Evolutionary conservation across 78 protist species (phyloP).

Genomic region (Creolimax fragrantissima): DNA sequence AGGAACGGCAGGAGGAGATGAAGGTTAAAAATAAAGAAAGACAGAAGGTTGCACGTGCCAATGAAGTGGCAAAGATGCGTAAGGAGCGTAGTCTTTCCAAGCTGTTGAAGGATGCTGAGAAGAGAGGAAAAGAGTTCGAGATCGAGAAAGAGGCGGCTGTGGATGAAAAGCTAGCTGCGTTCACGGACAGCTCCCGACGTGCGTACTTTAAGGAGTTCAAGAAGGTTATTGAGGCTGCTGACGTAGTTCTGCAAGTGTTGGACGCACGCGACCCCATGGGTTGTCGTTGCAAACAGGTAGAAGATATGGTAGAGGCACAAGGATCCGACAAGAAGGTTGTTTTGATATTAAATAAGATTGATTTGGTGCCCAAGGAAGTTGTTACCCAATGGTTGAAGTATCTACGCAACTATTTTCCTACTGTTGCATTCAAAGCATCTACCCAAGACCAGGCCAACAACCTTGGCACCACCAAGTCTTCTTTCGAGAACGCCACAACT

Average conservation of each 20-base stretch:
- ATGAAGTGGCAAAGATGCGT: neutral
- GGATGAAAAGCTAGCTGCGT: neutral
- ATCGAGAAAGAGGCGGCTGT: neutral
- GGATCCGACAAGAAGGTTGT: conserved; percentile 64
- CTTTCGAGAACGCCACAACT: neutral
- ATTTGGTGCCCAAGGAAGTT: conserved; percentile 78
- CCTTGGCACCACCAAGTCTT: neutral
- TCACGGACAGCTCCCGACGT: conserved; percentile 55
- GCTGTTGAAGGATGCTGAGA: neutral
- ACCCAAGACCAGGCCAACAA: conserved; percentile 49
- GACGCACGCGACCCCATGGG: conserved; percentile 99
- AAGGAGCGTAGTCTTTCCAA: neutral
- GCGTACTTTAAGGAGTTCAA: conserved; percentile 73
- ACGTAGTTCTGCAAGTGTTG: conserved; percentile 84
- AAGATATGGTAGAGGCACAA: conserved; percentile 26
- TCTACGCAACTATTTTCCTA: conserved; percentile 61
- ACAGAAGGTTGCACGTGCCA: neutral
- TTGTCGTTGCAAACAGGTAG: conserved; percentile 83
- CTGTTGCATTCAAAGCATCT: conserved; percentile 74
- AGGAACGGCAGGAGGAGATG: conserved; percentile 13
- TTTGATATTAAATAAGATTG: conserved; percentile 85
- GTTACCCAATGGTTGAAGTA: conserved; percentile 61
- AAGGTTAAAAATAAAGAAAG: conserved; percentile 16
- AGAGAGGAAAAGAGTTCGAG: neutral
- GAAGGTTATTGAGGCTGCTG: conserved; percentile 77